These are phyloP conservation scores for Solanum habrochaites DNA, from an alignment of 257 asterid genomes.

Conservation along the genomic window DNA sequence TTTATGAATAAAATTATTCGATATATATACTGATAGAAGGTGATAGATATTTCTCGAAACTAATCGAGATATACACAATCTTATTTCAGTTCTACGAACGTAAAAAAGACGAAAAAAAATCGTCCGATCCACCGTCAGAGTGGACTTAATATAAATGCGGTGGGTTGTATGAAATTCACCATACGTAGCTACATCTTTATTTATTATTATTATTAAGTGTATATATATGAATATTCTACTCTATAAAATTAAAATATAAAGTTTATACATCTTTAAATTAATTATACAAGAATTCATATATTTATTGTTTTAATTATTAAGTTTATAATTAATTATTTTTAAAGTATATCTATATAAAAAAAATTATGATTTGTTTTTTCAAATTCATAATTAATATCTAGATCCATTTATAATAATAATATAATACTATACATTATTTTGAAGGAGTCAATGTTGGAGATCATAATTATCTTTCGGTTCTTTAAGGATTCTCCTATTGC, in stretches of 20 bases:
- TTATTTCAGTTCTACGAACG: no score
- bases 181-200: no score
- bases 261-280: background rate
- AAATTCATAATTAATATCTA: background rate
- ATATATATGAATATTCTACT: background rate
- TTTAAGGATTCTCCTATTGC: background rate
- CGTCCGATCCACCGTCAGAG: background rate
- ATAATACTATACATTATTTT: background rate
- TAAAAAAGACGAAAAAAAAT: no score
- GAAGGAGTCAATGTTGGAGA: background rate
- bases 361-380: background rate
- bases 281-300: background rate
- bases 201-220: background rate
- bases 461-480: background rate
- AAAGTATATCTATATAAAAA: background rate
- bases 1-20: no score
- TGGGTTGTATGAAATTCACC: background rate
- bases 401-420: background rate
- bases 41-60: no score
- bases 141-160: background rate
- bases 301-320: background rate
- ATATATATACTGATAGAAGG: no score
- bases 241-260: background rate
- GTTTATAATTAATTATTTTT: background rate
- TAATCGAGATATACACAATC: fast-evolving